Percentiles rank a stretch among this genome's conserved stretches.
phyloP scores from a whole-genome alignment of 2,329 filamentous ascomycete genomes.

The Fusarium nurragi region DNA sequence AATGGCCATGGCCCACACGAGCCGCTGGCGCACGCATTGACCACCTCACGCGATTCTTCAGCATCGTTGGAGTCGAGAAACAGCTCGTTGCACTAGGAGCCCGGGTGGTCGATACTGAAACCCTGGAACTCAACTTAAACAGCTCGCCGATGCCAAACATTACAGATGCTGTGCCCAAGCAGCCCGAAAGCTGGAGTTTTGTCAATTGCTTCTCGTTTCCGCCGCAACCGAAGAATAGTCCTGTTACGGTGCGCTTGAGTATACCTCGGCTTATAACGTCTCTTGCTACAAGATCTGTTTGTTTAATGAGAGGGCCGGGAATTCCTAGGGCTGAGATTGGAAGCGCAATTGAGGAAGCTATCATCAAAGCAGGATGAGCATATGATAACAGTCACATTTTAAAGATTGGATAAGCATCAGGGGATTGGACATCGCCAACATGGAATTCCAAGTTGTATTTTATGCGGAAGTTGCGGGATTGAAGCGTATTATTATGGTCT shows the following conservation, averaged over 20 bases:
- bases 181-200: constrained; percentile 44
- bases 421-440: neutral
- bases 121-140: constrained; percentile 37
- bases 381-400: neutral
- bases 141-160: constrained; percentile 15
- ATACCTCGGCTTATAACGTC: constrained; percentile 29
- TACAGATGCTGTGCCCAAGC: constrained; percentile 4
- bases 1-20: constrained; percentile 33
- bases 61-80: constrained; percentile 40
- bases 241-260: constrained; percentile 32
- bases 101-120: constrained; percentile 37
- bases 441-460: neutral
- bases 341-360: constrained; percentile 40
- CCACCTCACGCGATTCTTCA: constrained; percentile 30
- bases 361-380: constrained; percentile 18
- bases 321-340: constrained; percentile 41
- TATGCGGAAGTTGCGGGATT: neutral
- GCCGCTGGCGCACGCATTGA: constrained; percentile 16
- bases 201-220: constrained; percentile 42
- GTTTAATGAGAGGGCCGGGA: constrained; percentile 41
- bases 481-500: constrained; percentile 18
- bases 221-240: constrained; percentile 15
- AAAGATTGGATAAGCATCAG: neutral
- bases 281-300: constrained; percentile 32
- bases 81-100: constrained; percentile 41